Evolutionary conservation across 805 yeast genomes (phyloP), one percentile per base, ranked within the genome.

Genomic region (Alloascoidea africana): DNA sequence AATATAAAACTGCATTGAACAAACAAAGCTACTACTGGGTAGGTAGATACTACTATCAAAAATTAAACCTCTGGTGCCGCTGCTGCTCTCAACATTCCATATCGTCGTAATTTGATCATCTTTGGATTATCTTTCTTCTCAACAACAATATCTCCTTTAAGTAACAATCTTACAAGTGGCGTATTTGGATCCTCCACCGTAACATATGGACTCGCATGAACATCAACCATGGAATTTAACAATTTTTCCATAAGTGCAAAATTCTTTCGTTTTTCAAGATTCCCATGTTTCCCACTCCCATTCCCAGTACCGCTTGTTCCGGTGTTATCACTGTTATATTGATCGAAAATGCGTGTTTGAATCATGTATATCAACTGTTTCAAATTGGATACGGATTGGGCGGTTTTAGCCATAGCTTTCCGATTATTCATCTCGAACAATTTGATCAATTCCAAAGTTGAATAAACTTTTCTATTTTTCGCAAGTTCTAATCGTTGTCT

Each of bases 91-190:
- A n/a, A n/a, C 6, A 34, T 34, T n/a, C 36, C 36, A 18, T 34
- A 34, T 8, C 17, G 36, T 13, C 36, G 36, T 18, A 34, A 17
- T 34, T 18, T 34, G 8, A 34, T 11, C n/a, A 17, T 16, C 16
- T 34, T 8, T n/a, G 17, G 17, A 14, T 34, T 30, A 14, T 14
- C 32, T 8, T 14, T 30, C 11, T 34, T 18, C n/a, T 34, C 27
- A 14, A 34, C 18, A 18, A 34, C 36, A 5, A 34, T 34, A 34
- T 34, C 17, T 5, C 36, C 36, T 8, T 34, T 18, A 16, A 34
- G 32, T 16, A 34, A 18, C 13, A 34, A 16, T 11, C 36, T 16
- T 8, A 34, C 17, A 5, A 34, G 18, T 11, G 36, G 36, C 11
- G 14, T 18, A n/a, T 34, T 14, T 13, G 36, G 27, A 18, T 34